These are phyloP conservation scores for Botrytis porri DNA, from an alignment of 2,329 filamentous ascomycete species.

Conservation along the genomic window DNA sequence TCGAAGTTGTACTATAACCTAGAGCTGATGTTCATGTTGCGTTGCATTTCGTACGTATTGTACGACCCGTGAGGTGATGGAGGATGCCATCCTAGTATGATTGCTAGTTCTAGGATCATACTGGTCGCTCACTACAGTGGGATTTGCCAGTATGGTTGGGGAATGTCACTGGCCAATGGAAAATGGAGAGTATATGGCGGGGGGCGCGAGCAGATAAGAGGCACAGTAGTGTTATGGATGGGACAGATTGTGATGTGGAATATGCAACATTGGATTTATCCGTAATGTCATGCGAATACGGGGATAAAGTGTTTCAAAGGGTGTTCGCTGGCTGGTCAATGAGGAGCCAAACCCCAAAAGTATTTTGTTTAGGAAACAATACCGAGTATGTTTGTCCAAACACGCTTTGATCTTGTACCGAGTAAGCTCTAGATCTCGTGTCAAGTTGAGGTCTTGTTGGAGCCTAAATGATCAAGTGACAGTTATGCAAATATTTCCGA, in stretches of 20 bases:
- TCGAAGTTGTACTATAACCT: constrained; percentile 1
- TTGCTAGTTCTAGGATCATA: background rate
- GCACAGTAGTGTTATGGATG: background rate
- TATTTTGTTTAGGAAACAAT: background rate
- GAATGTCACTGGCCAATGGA: background rate
- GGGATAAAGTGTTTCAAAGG: background rate
- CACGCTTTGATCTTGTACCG: background rate
- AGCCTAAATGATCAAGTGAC: constrained; percentile 21
- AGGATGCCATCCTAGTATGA: background rate
- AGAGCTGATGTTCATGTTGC: constrained; percentile 3
- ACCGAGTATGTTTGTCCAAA: background rate
- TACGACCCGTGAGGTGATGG: background rate
- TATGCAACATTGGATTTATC: background rate
- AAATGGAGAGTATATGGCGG: background rate
- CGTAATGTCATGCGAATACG: background rate
- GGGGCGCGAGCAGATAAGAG: background rate
- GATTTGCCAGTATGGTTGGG: background rate
- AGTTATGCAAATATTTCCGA: constrained; percentile 7
- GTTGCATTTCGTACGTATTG: background rate
- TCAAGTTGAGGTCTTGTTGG: background rate
- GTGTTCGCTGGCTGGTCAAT: background rate
- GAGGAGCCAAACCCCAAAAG: background rate
- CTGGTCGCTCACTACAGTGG: constrained; percentile 13
- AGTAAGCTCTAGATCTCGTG: constrained; percentile 11
- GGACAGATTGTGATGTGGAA: background rate